Evolutionary conservation across 176 grass and related monocot species (phyloP), one percentile per base, ranked within the genome.

Genomic region (Elymus sibiricus): DNA sequence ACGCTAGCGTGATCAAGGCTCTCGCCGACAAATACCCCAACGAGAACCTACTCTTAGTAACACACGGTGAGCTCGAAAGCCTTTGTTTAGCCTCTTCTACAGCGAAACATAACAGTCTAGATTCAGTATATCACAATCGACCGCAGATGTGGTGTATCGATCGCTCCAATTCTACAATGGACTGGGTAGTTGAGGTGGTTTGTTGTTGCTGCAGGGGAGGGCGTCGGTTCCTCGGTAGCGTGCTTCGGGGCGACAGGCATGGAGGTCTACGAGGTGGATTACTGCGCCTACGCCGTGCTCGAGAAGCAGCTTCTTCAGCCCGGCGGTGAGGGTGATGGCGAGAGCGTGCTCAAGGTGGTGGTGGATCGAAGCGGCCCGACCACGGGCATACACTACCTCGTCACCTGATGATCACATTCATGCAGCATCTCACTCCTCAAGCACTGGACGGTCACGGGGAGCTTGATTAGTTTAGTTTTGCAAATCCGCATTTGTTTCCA

Each of bases 21-120:
- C 91, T 95, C 70, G 95, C 93, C 38, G 89, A 98, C 81, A 92
- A 82, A 78, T 92, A 98, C 84, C 91, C 93, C 6, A 28, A 87
- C 10, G 95, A 95, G 83, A 98, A 95, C 64, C 75, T 95, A 51
- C 90, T 95, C 71, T 77, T 98, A 21, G 83, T 98, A 25, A 95
- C 95, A 15, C 95, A 98, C 19, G 95, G 95, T 95, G 56, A 84
- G 92, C 56, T 64, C 11, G 34, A 29, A 9, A 61, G 38, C 40
- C 64, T 38, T 38, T 27, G 6, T 53, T 17, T 5, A 34, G 17
- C 39, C 25, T 4, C 1, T 71, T 22, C 21, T 14, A 21, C 1
- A 25, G 1, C n/a, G 7, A 3, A 73, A 43, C 11, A 15, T 12
- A 1, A 11, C 9, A 26, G 9, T 35, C 62, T 19, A 47, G 15